A percentile compares a stretch with the other conserved stretches of the same genome.
These are phyloP conservation scores for Durusdinium trenchii DNA, from an alignment of 73 alveolate species.

Conservation along the genomic window DNA sequence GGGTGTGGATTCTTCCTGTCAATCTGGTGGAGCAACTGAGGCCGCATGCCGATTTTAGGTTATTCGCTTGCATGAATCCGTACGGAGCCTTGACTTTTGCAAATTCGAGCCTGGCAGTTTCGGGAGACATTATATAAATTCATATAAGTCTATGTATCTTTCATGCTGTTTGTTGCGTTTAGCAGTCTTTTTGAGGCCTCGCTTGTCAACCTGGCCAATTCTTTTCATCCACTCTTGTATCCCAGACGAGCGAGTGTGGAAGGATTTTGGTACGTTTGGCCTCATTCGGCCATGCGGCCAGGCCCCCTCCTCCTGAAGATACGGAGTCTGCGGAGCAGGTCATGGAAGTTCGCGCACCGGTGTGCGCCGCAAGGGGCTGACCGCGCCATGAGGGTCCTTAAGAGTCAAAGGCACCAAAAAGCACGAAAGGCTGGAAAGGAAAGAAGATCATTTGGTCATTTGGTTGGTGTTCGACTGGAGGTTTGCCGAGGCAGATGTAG, in stretches of 20 bases:
- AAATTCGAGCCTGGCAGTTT: too few relatives aligned
- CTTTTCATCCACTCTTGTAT: neutral
- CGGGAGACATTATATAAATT: too few relatives aligned
- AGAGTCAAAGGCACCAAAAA: too few relatives aligned
- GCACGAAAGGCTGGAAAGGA: too few relatives aligned
- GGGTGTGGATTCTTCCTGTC: neutral
- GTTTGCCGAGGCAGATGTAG: too few relatives aligned
- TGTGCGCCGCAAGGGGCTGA: too few relatives aligned
- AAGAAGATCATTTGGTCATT: too few relatives aligned
- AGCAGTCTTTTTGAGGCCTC: slow-evolving; percentile 41
- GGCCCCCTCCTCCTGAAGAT: slow-evolving; percentile 83
- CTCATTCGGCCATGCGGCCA: neutral
- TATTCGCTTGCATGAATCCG: slow-evolving; percentile 99
- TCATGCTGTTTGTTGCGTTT: neutral
- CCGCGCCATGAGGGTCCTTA: too few relatives aligned
- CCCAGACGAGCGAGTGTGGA: neutral
- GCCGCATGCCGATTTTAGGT: slow-evolving; percentile 98
- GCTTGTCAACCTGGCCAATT: slow-evolving; percentile 63
- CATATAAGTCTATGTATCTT: too few relatives aligned
- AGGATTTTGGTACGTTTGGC: neutral
- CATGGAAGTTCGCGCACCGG: neutral
- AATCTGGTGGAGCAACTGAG: slow-evolving; percentile 67
- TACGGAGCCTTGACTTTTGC: slow-evolving; percentile 63
- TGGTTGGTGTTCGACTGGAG: too few relatives aligned
- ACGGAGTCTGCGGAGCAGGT: slow-evolving; percentile 12